Conservation (phyloP, 805 yeast species). For the Wickerhamiella nectarea region DNA sequence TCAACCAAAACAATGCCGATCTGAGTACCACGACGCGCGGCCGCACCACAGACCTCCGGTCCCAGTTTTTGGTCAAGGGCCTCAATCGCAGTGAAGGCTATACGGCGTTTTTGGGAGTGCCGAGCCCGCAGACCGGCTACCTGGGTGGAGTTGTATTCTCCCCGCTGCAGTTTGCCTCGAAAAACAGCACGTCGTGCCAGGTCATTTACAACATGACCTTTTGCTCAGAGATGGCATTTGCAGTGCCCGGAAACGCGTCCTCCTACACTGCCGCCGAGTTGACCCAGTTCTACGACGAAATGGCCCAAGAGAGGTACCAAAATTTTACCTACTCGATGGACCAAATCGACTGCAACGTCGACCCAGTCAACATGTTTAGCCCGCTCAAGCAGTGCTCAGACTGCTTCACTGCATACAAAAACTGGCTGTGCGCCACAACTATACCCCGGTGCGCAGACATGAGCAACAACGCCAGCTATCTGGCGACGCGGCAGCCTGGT, state of each 20-base stretch:
- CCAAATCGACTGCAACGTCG: slow-evolving; percentile 57
- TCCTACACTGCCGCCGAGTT: slow-evolving; percentile 27
- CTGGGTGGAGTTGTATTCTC: slow-evolving; percentile 53
- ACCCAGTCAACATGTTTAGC: slow-evolving; percentile 54
- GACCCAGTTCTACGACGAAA: slow-evolving; percentile 43
- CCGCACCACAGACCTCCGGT: slow-evolving; percentile 32
- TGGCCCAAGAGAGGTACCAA: slow-evolving; percentile 40
- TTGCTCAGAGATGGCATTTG: slow-evolving; percentile 71
- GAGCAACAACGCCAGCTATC: slow-evolving; percentile 25
- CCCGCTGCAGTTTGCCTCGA: slow-evolving; percentile 38
- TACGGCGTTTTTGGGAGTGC: slow-evolving; percentile 41
- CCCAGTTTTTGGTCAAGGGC: slow-evolving; percentile 49
- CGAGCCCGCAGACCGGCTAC: slow-evolving; percentile 10
- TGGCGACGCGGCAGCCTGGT: slow-evolving; percentile 32
- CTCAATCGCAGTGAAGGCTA: slow-evolving; percentile 50
- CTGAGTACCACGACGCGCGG: slow-evolving; percentile 31
- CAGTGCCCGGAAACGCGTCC: slow-evolving; percentile 52
- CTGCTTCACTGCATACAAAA: slow-evolving; percentile 56
- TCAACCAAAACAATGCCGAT: slow-evolving; percentile 24
- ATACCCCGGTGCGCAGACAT: slow-evolving; percentile 70
- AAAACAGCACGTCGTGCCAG: slow-evolving; percentile 50
- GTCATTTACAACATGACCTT: slow-evolving; percentile 61
- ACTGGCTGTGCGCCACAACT: slow-evolving; percentile 82
- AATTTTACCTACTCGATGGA: slow-evolving; percentile 68
- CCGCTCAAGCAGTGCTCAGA: slow-evolving; percentile 60